Conservation (phyloP, 257 asterid genomes). For the Solanum arcanum region DNA sequence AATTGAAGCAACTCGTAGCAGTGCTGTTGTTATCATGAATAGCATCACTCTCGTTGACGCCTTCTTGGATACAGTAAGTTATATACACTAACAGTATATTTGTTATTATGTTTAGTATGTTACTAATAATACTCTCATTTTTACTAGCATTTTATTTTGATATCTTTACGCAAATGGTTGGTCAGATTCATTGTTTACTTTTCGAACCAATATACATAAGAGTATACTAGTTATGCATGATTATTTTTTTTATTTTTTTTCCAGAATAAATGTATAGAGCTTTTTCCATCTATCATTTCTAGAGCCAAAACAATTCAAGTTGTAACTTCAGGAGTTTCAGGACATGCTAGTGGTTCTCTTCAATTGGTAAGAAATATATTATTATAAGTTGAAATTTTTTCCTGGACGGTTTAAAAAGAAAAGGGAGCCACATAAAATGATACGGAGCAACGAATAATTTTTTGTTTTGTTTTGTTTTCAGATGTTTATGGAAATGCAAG, state of each 20-base stretch:
- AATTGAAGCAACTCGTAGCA: slow-evolving; percentile 64
- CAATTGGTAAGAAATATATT: slow-evolving; percentile 37
- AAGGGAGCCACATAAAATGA: neutral
- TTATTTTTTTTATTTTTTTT: neutral
- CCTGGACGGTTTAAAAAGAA: no score
- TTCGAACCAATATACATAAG: neutral
- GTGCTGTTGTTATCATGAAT: slow-evolving; percentile 79
- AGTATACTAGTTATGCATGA: neutral
- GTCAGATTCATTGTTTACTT: neutral
- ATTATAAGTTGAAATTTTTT: no score
- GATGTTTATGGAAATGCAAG: slow-evolving; percentile 91
- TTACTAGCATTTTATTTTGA: neutral
- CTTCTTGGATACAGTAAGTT: slow-evolving; percentile 71
- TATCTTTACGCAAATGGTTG: neutral
- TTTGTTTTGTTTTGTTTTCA: slow-evolving; percentile 1
- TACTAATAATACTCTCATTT: neutral
- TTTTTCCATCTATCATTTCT: slow-evolving; percentile 74
- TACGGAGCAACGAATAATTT: accelerated
- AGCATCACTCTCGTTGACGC: slow-evolving; percentile 89
- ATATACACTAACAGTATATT: no score
- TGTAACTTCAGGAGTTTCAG: slow-evolving; percentile 52
- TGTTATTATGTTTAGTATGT: neutral
- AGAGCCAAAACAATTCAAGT: slow-evolving; percentile 89
- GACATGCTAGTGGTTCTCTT: slow-evolving; percentile 79
- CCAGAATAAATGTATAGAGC: slow-evolving; percentile 90